Percentiles rank a stretch among this genome's conserved stretches.
phyloP scores from a whole-genome alignment of 2,329 filamentous ascomycete genomes.

The Fusarium protoensiforme region DNA sequence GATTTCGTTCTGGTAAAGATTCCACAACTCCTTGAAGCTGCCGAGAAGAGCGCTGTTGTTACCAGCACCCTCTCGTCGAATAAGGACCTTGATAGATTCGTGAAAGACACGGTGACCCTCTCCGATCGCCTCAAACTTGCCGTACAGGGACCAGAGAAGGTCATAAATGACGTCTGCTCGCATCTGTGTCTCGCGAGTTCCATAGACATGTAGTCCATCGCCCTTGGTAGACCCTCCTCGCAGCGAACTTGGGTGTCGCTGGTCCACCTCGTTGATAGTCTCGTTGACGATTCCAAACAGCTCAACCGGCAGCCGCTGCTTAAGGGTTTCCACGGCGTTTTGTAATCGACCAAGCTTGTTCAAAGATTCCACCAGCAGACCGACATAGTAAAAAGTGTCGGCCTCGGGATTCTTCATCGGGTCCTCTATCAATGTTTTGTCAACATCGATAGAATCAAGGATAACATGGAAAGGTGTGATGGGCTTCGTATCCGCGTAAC shows the following conservation, averaged over 20 bases:
- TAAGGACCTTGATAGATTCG: slow-evolving; percentile 88
- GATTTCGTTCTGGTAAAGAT: slow-evolving; percentile 97
- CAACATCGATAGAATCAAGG: slow-evolving; percentile 70
- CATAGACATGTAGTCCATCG: slow-evolving; percentile 71
- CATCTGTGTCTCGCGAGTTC: slow-evolving; percentile 77
- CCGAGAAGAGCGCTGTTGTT: slow-evolving; percentile 76
- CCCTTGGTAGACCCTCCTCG: slow-evolving; percentile 65
- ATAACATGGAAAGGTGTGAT: slow-evolving; percentile 68
- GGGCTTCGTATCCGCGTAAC: slow-evolving; percentile 57
- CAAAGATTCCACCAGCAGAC: slow-evolving; percentile 85
- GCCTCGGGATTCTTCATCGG: slow-evolving; percentile 92
- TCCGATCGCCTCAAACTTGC: slow-evolving; percentile 96
- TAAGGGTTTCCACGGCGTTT: slow-evolving; percentile 87
- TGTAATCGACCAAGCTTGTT: slow-evolving; percentile 91
- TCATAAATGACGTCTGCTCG: slow-evolving; percentile 89
- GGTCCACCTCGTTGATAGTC: slow-evolving; percentile 93
- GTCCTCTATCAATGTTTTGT: slow-evolving; percentile 79
- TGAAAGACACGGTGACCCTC: slow-evolving; percentile 95
- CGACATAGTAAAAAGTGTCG: slow-evolving; percentile 94
- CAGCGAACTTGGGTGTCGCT: slow-evolving; percentile 87
- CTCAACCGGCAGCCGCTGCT: slow-evolving; percentile 92
- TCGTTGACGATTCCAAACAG: slow-evolving; percentile 94
- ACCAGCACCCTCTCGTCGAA: slow-evolving; percentile 79
- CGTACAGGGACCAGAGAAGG: slow-evolving; percentile 90
- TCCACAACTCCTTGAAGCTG: slow-evolving; percentile 97